Evolutionary conservation across 164 flowering plant species (phyloP), one percentile per base, ranked within the genome.

Genomic region (Tetrastigma voinierianum): DNA sequence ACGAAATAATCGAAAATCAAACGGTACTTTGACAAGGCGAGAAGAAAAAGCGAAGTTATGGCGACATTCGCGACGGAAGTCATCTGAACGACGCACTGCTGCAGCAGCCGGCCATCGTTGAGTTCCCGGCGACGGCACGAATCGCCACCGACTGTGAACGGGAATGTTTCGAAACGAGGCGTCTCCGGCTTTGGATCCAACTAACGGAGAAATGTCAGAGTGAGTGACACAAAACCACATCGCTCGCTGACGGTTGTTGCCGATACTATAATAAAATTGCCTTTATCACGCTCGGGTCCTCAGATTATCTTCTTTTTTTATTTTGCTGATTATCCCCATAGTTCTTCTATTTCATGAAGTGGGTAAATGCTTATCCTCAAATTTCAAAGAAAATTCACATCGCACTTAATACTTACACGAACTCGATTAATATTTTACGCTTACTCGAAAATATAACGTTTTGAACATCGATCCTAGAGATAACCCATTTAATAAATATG

Each of bases 11-110:
- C 18, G 8, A 59, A 14, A 67, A 68, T 17, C 56, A 25, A 20
- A 40, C 17, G 44, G 46, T 74, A 83, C 98, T 87, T 87, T 84
- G 77, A 81, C 89, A 58, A 94, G 91, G 65, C 83, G 90, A 67
- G 96, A 79, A 71, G 96, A 94, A 57, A 90, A 87, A 69, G 82
- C 77, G 82, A 82, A 89, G 69, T 91, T 94, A 87, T 63, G 59
- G 88, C 72, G 59, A 91, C 83, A 72, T 94, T 93, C 77, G 86
- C 84, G 76, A 85, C 64, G 23, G 98, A 91, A 60, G 97, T 94
- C 97, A 94, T 94, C 83, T 94, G 98, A 46, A 86, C 94, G 12
- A 88, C 96, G 87, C 67, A 87, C 79, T 16, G 89, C n/a, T n/a
- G n/a, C n/a, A n/a, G n/a, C n/a, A 64, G 77, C 63, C 78, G 1